A percentile compares a stretch with the other conserved stretches of the same genome.
Evolutionary conservation across 371 early-diverging fungal genomes (phyloP).

Genomic region (Synchytrium microbalum): DNA sequence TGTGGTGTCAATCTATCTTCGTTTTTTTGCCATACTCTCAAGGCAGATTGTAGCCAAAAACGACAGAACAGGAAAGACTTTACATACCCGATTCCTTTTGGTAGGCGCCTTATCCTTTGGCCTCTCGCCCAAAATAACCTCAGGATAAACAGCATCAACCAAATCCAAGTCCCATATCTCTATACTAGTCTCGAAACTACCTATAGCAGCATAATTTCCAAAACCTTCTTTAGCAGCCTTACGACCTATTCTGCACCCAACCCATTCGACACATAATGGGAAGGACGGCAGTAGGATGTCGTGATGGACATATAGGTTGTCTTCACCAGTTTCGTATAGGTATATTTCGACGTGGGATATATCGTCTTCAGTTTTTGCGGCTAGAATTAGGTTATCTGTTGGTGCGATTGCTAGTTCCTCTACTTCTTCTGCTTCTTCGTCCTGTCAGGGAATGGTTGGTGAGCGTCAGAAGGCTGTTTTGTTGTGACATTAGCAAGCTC

Average conservation of each 20-base stretch:
- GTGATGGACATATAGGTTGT: constrained; percentile 93
- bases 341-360: constrained; percentile 89
- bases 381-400: constrained; percentile 79
- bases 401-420: constrained; percentile 69
- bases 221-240: constrained; percentile 44
- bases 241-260: constrained; percentile 68
- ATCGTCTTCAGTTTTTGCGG: constrained; percentile 92
- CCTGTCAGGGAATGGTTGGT: no score
- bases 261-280: constrained; percentile 91
- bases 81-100: constrained; percentile 33
- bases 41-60: constrained; percentile 12
- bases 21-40: constrained; percentile 21
- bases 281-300: constrained; percentile 96
- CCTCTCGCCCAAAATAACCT: constrained; percentile 70
- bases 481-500: no score
- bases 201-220: constrained; percentile 82
- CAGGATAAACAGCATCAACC: constrained; percentile 83
- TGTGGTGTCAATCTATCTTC: constrained; percentile 4
- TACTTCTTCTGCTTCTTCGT: constrained; percentile 66
- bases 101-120: constrained; percentile 16
- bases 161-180: constrained; percentile 96
- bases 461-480: no score
- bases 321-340: constrained; percentile 67
- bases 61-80: constrained; percentile 2
- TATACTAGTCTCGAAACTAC: constrained; percentile 92